Evolutionary conservation across 2,329 filamentous ascomycete species (phyloP), one percentile per base, ranked within the genome.

Genomic region (Aureobasidium vineae): DNA sequence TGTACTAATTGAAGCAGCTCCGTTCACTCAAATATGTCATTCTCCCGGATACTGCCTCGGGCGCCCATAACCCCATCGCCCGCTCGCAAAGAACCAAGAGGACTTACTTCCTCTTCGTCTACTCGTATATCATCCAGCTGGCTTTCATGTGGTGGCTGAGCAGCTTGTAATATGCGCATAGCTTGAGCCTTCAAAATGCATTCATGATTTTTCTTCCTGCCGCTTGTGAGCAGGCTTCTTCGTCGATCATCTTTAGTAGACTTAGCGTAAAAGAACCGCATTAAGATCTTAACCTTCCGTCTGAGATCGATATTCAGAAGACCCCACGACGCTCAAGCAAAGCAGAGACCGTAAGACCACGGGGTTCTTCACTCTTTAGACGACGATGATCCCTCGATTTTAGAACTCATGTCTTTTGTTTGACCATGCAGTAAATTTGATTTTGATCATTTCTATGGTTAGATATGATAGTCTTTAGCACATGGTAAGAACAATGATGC

Each of bases 21-120:
- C 90, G 95, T 67, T 98, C 94, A 19, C 80, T 99, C 69, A 93
- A 96, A 81, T 99, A 99, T 74, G 95, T 99, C 31, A 85, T 99
- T 16, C 85, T 99, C 5, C 95, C 95, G 0, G 91, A 86, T 68
- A 85, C 84, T 65, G 84, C 86, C 38, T 85, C 86, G 7, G 72
- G 71, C 83, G 88, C 68, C 86, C 86, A 88, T 19, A 63, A 63
- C 13, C 88, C 86, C 2, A 90, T 96, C 68, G 91, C 91, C 33
- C 86, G 93, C 69, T 88, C 90, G 45, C 95, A 97, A 80, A 88
- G 90, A 75, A 95, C 90, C 78, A 88, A 92, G 76, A 84, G 93
- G 69, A 97, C 92, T 1, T 92, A 97, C 78, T 97, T 97, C 75
- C 83, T 97, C 71, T 96, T 96, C 78, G 84, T 93, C 71, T 97